Base-by-base conservation (phyloP, 176 grass and related monocot species). In the Cocos nucifera region DNA sequence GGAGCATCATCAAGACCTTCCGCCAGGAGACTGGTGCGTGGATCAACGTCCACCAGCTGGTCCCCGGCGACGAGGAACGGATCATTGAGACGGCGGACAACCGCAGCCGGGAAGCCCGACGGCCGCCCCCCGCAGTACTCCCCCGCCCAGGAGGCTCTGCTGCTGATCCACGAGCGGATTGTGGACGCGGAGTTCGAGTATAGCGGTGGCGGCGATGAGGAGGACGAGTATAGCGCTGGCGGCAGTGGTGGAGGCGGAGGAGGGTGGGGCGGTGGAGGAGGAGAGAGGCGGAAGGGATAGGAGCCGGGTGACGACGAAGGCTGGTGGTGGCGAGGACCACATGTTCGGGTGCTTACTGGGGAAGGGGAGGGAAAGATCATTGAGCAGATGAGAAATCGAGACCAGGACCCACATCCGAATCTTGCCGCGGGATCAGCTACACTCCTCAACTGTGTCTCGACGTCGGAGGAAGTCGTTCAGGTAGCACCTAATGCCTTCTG, bases 381-480 rank as follows among this genome's bases (percentile, higher is more conserved):
- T 27, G 93, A 98, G 67, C 93, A 98, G 72, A 98, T 98, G 93
- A 92, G 81, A 70, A 70, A 85, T 75, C 30, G 93, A 98, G 69
- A 98, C 93, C 49, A 98, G 83, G 63, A 98, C 93, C n/a, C 93
- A 88, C 76, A 98, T 98, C 52, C 80, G 93, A 59, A 88, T 98
- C 66, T 80, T 98, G 73, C 84, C 93, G 0, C 82, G 93, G 50
- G 93, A 89, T 74, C 84, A 88, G 62, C n/a, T 69, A 85, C 67
- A 92, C 87, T 0, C 93, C 87, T 4, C 77, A 79, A 19, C n/a
- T 92, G 93, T 30, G 84, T 98, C 15, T 85, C 93, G 0, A 54
- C 71, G 28, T 85, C 93, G 0, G 93, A 98, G 72, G 93, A 98
- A 73, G 76, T 98, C 58, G 83, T 98, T 22, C 93, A 98, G 93